Evolutionary conservation across 2,329 filamentous ascomycete genomes (phyloP).

Genomic region (Verticillium zaregamsianum): DNA sequence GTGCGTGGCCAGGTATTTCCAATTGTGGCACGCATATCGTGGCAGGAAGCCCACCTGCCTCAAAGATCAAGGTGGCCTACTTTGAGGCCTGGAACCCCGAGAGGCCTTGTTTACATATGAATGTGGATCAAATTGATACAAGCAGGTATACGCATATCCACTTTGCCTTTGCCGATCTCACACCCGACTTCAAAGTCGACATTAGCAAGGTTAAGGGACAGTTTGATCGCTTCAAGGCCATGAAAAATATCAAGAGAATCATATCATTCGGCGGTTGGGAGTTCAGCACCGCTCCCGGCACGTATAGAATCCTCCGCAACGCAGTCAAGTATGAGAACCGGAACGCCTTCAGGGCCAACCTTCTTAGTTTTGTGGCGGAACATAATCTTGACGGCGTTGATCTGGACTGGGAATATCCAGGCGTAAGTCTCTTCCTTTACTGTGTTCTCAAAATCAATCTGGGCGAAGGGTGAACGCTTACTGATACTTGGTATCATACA

Average conservation of each 20-base stretch:
- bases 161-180: slow-evolving; percentile 29
- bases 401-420: slow-evolving; percentile 45
- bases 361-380: not conserved
- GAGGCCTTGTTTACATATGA: slow-evolving; percentile 25
- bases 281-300: not conserved
- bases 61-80: slow-evolving; percentile 20
- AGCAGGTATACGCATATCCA: slow-evolving; percentile 26
- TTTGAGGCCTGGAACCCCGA: slow-evolving; percentile 29
- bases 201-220: slow-evolving; percentile 8
- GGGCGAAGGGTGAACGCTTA: too few species aligned
- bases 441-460: too few species aligned
- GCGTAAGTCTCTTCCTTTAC: slow-evolving; percentile 3
- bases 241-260: not conserved
- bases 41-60: too few species aligned
- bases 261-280: slow-evolving; percentile 1
- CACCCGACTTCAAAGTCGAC: slow-evolving; percentile 12
- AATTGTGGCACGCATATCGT: too few species aligned
- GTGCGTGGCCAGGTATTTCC: too few species aligned
- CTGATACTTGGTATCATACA: too few species aligned
- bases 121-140: slow-evolving; percentile 5
- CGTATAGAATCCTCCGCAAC: not conserved
- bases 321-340: not conserved
- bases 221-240: slow-evolving; percentile 20
- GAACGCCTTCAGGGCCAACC: not conserved
- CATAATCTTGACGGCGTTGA: slow-evolving; percentile 31